Evolutionary conservation across 371 early-diverging fungal species (phyloP).

Genomic region (Mortierella sp.): DNA sequence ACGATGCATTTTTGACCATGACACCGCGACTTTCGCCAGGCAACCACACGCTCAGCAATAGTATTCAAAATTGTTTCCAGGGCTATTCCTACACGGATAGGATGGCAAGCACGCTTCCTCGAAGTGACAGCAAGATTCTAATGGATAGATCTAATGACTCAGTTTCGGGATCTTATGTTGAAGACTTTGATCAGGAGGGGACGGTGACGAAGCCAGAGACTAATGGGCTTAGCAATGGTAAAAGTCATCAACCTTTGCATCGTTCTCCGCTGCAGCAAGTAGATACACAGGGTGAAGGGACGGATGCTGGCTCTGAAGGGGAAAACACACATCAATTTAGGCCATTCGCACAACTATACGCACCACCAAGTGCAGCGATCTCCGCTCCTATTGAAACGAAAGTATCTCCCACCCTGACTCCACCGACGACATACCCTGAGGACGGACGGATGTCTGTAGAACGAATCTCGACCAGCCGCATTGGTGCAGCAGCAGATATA

Average conservation of each 20-base stretch:
- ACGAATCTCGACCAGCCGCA: constrained; percentile 21
- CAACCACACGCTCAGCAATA: constrained; percentile 59
- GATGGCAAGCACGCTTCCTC: constrained; percentile 34
- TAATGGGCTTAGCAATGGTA: constrained; percentile 14
- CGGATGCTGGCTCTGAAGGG: constrained; percentile 13
- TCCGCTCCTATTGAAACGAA: constrained; percentile 38
- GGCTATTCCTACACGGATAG: constrained; percentile 65
- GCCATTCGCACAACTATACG: constrained; percentile 29
- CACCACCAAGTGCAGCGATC: constrained; percentile 50
- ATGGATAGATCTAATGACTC: constrained; percentile 9
- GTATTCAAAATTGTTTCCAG: constrained; percentile 69
- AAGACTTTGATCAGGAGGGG: constrained; percentile 34
- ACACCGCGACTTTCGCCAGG: constrained; percentile 64
- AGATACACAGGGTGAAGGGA: constrained; percentile 4
- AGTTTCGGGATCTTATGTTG: constrained; percentile 14
- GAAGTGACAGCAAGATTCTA: constrained; percentile 43
- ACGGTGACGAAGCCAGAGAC: constrained; percentile 3
- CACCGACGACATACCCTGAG: constrained; percentile 24
- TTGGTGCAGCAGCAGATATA: constrained; percentile 44
- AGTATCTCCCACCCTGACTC: constrained; percentile 43
- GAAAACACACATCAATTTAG: constrained; percentile 18
- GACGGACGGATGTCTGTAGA: constrained; percentile 34
- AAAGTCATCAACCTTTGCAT: constrained; percentile 24
- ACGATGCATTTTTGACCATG: constrained; percentile 71
- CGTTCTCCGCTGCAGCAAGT: constrained; percentile 30